Conservation (phyloP, 139 green algal species). For the Chlamydomonas schloesseri region DNA sequence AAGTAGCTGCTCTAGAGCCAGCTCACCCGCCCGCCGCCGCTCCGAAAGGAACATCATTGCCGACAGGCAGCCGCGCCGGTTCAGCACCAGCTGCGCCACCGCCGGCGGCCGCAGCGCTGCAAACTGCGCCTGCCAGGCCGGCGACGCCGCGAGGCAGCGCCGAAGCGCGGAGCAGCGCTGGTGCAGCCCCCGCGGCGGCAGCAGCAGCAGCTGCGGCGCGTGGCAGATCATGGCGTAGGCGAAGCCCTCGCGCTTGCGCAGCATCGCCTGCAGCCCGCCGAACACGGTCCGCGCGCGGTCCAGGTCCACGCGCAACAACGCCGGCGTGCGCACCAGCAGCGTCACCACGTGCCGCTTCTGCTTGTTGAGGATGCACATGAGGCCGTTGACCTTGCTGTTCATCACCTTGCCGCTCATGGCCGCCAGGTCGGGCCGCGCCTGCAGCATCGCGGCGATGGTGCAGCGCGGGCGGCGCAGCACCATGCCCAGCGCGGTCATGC, state of each 20-base stretch:
- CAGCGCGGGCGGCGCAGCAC: slow-evolving; percentile 39
- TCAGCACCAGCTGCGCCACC: slow-evolving; percentile 30
- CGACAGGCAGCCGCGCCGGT: slow-evolving; percentile 23
- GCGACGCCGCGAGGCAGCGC: slow-evolving; percentile 17
- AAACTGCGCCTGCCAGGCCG: slow-evolving; percentile 45
- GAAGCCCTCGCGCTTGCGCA: slow-evolving; percentile 43
- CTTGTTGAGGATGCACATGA: slow-evolving; percentile 62
- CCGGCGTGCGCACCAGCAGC: slow-evolving; percentile 35
- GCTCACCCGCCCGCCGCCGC: slow-evolving; percentile 24
- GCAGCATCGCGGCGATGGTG: slow-evolving; percentile 30
- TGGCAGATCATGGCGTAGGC: slow-evolving; percentile 58
- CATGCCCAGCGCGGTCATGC: slow-evolving; percentile 31
- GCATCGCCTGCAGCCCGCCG: slow-evolving; percentile 39
- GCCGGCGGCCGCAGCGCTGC: slow-evolving; percentile 25
- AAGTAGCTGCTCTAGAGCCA: slow-evolving; percentile 18
- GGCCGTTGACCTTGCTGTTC: slow-evolving; percentile 55
- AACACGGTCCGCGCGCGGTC: slow-evolving; percentile 18
- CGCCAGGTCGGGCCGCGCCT: slow-evolving; percentile 29
- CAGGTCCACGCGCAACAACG: slow-evolving; percentile 49
- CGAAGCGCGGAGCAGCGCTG: slow-evolving; percentile 29
- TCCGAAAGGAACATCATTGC: slow-evolving; percentile 35
- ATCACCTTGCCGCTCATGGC: slow-evolving; percentile 41
- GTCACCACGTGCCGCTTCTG: slow-evolving; percentile 40
- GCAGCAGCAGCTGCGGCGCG: slow-evolving; percentile 41
- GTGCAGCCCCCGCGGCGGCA: slow-evolving; percentile 25